A percentile compares a stretch with the other conserved stretches of the same genome.
Evolutionary conservation across 2,329 filamentous ascomycete species (phyloP).

Genomic region (Pleomassaria siparia): DNA sequence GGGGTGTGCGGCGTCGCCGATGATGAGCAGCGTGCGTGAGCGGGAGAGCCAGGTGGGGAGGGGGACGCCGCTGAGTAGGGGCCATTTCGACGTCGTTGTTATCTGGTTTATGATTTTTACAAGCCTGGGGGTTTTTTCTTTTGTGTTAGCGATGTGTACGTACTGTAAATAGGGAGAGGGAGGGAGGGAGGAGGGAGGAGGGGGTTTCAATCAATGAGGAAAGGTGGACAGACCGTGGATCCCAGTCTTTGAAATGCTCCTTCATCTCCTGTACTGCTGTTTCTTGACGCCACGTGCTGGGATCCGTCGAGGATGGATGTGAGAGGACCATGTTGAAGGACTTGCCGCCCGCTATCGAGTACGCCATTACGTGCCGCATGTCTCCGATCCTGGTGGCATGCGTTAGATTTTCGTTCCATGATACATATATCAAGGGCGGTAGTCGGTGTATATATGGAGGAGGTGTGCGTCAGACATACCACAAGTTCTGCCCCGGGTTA

Average conservation of each 20-base stretch:
- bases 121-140: constrained; percentile 23
- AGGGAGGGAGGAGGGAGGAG: no score
- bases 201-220: not conserved
- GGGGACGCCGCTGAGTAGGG: constrained; percentile 15
- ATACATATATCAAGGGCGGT: not conserved
- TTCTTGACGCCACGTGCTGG: constrained; percentile 51
- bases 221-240: constrained; percentile 52
- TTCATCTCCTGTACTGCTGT: constrained; percentile 63
- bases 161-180: no score
- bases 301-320: constrained; percentile 61
- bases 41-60: constrained; percentile 16
- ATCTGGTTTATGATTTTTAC: constrained; percentile 32
- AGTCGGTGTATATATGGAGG: no score
- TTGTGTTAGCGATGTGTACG: no score
- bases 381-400: constrained; percentile 44
- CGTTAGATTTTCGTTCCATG: not conserved
- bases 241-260: constrained; percentile 61
- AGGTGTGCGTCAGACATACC: constrained; percentile 12
- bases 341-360: constrained; percentile 51
- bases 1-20: constrained; percentile 25
- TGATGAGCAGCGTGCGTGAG: constrained; percentile 14
- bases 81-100: constrained; percentile 21
- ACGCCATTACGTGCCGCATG: constrained; percentile 50
- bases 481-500: constrained; percentile 19
- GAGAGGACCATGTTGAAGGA: constrained; percentile 67